These are phyloP conservation scores for Pecoramyces ruminantium DNA, from an alignment of 192 early-diverging fungal species.

Conservation along the genomic window DNA sequence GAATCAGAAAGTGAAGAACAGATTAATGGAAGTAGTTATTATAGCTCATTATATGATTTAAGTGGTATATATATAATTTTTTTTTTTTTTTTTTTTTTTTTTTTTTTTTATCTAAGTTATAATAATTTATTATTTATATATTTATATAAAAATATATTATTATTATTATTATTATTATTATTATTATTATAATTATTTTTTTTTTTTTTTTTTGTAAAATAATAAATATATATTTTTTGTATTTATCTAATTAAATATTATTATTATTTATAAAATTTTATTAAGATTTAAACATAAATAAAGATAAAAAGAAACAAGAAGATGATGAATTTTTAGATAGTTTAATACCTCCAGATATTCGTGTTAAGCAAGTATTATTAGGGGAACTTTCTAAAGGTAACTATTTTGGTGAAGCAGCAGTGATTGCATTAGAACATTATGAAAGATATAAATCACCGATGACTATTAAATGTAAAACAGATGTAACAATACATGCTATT, in stretches of 20 bases:
- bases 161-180: too few species aligned
- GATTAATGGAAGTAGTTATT: neutral
- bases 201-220: too few species aligned
- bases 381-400: neutral
- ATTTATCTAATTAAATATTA: too few species aligned
- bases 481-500: neutral
- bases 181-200: too few species aligned
- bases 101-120: too few species aligned
- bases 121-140: too few species aligned
- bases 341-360: neutral
- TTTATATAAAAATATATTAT: too few species aligned
- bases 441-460: neutral
- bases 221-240: too few species aligned
- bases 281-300: neutral
- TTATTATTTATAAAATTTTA: too few species aligned
- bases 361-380: neutral
- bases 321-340: neutral
- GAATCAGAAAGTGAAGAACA: neutral
- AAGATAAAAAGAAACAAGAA: neutral
- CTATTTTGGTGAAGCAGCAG: neutral
- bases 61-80: too few species aligned
- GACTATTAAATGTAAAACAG: neutral
- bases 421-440: neutral
- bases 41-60: neutral
- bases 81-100: too few species aligned